Evolutionary conservation across 2,329 filamentous ascomycete genomes (phyloP), one percentile per base, ranked within the genome.

Genomic region (Penicillium sp.): DNA sequence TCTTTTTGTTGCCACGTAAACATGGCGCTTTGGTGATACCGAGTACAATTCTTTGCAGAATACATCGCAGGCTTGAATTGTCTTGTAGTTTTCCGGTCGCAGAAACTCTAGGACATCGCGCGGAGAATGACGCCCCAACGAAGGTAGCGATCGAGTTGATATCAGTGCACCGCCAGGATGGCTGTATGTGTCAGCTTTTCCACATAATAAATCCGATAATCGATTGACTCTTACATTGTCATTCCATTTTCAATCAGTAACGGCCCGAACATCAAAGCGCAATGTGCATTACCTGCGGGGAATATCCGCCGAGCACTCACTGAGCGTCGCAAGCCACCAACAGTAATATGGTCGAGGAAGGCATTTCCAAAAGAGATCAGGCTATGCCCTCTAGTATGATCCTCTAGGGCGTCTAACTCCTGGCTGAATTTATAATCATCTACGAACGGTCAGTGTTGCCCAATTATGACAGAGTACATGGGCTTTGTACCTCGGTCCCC

Each of bases 351-450:
- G 17, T 60, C 58, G 15, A 60, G 58, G 15, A 60, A 60, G 15
- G 52, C 58, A 45, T 60, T 60, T 30, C 58, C 58, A 30, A 60
- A 60, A 9, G 58, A 60, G 2, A 60, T 45, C 21, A 60, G 46
- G 19, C 58, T 53, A 30, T 60, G 58, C 7, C 58, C 58, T 47
- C 55, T 60, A 30, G 50, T 60, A 49, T 60, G 58, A 49, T 60
- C 58, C 31, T 60, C 58, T 9, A 60, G 46, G 5, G 51, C 58
- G 44, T 60, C 58, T 19, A 60, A 23, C 41, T 60, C 58, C 7
- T 46, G 50, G 44, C 58, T 56, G 31, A 60, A 60, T n/a, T 41
- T 31, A 7, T 17, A 30, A 26, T 54, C 38, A 3, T 30, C 58
- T 60, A 45, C 11, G 7, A 46, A 17, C 8, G 13, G 52, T 54